phyloP scores from a whole-genome alignment of 768 basidiomycete genomes.

The Boletus insuetus region DNA sequence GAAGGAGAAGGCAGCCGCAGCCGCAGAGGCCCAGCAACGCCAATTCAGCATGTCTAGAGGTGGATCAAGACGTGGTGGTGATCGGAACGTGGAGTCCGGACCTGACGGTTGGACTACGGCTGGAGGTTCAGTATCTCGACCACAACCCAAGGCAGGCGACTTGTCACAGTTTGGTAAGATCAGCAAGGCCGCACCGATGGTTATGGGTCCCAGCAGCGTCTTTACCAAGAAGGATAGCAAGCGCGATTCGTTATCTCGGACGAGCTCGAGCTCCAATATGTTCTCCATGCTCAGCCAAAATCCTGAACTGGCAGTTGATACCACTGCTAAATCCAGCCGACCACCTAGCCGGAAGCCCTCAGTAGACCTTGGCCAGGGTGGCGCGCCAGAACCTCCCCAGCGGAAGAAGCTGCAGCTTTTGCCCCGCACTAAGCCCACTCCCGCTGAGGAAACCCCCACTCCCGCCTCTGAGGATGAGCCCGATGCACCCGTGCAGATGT shows the following conservation, averaged over 20 bases:
- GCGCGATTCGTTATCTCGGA: slow-evolving; percentile 73
- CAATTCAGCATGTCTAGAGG: slow-evolving; percentile 83
- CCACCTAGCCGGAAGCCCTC: slow-evolving; percentile 50
- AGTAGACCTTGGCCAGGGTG: slow-evolving; percentile 46
- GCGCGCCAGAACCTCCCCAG: slow-evolving; percentile 48
- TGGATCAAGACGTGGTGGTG: slow-evolving; percentile 84
- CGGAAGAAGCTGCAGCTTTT: slow-evolving; percentile 72
- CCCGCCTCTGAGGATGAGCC: slow-evolving; percentile 50
- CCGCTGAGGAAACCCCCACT: slow-evolving; percentile 45
- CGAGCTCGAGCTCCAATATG: slow-evolving; percentile 82
- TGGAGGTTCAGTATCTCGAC: slow-evolving; percentile 47
- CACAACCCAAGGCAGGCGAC: slow-evolving; percentile 78
- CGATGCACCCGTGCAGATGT: slow-evolving; percentile 49
- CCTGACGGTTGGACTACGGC: slow-evolving; percentile 90
- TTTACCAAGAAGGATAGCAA: slow-evolving; percentile 75
- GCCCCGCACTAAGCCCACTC: slow-evolving; percentile 67
- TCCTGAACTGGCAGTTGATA: slow-evolving; percentile 53
- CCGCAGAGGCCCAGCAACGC: slow-evolving; percentile 59
- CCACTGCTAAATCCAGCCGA: slow-evolving; percentile 49
- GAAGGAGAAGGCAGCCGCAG: slow-evolving; percentile 72
- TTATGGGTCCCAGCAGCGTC: slow-evolving; percentile 83
- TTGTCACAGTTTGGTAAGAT: slow-evolving; percentile 89
- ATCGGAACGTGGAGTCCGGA: slow-evolving; percentile 59
- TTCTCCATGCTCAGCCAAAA: slow-evolving; percentile 79
- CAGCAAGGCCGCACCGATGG: slow-evolving; percentile 62